Evolutionary conservation across 495 filamentous ascomycete species (phyloP).

Genomic region (Neurospora sp.): DNA sequence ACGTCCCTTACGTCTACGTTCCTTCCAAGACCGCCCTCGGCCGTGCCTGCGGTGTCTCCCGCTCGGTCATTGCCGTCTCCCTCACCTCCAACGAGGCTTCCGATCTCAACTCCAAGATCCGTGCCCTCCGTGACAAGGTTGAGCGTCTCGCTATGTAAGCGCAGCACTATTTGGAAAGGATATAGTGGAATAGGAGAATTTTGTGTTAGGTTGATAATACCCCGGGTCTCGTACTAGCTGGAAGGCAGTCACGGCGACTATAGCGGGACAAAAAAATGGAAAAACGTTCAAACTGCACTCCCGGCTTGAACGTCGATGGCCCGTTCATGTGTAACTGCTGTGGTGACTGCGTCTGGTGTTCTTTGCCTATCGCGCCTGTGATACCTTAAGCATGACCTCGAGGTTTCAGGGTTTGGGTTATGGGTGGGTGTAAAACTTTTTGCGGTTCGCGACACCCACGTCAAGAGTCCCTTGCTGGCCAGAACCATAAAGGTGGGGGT

Average conservation of each 20-base stretch:
- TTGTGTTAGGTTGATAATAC: background rate
- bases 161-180: background rate
- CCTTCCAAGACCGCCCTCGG: slow-evolving; percentile 56
- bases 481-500: background rate
- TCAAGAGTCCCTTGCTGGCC: background rate
- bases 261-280: background rate
- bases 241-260: background rate
- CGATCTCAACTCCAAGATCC: slow-evolving; percentile 78
- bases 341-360: background rate
- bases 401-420: background rate
- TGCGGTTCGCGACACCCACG: background rate
- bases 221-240: background rate
- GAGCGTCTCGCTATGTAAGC: slow-evolving; percentile 88
- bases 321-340: background rate
- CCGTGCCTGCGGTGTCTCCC: slow-evolving; percentile 71
- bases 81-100: slow-evolving; percentile 92
- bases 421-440: background rate
- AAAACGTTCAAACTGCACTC: background rate
- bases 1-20: slow-evolving; percentile 53
- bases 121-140: slow-evolving; percentile 83
- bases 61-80: slow-evolving; percentile 75
- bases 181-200: background rate
- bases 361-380: background rate
- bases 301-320: background rate
- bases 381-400: background rate